Base-by-base conservation (phyloP, 2,329 filamentous ascomycete species). In the Phialophora macrospora region DNA sequence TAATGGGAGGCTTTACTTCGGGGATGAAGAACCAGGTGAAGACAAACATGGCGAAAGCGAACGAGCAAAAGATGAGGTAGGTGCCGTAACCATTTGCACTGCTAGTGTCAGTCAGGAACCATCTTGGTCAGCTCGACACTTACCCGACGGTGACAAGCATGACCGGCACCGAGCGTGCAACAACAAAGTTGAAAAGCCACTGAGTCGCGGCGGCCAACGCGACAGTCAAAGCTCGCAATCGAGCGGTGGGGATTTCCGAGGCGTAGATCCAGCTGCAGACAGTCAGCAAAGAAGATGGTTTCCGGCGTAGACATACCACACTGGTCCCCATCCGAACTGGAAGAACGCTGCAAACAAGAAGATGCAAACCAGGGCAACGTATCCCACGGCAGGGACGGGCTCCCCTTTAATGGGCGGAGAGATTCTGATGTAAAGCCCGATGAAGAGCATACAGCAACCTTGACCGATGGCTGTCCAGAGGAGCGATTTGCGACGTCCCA, bases 131-230 rank as follows among this genome's bases (percentile, higher is more conserved):
- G 24, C n/a, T n/a, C 30, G 8, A 14, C 9, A 54, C 61, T 11
- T 58, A 63, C 61, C 83, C 83, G 60, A 83, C 80, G 0, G 81
- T 85, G 14, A 81, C 81, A 72, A 91, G 81, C 88, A 91, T 91
- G 56, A 59, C 51, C 26, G 65, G 65, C 5, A 67, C 65, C 3
- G 65, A 55, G n/a, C 65, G 80, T 1, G 88, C 88, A 64, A 91
- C 87, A 9, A 90, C 84, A 67, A 91, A 90, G 74, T 91, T 91
- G 76, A 91, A 91, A 6, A 91, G 77, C 88, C 88, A 90, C 72
- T 91, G 88, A 0, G 86, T 89, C 1, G 86, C 87, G 0, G 89
- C 88, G 0, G 84, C 88, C 52, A 91, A 80, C 1, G 88, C 84
- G 6, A 91, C 88, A 72, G 90, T 91, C 70, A 88, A 78, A 22